Evolutionary conservation across 2,329 filamentous ascomycete genomes (phyloP).

Genomic region (Cercospora canescens): DNA sequence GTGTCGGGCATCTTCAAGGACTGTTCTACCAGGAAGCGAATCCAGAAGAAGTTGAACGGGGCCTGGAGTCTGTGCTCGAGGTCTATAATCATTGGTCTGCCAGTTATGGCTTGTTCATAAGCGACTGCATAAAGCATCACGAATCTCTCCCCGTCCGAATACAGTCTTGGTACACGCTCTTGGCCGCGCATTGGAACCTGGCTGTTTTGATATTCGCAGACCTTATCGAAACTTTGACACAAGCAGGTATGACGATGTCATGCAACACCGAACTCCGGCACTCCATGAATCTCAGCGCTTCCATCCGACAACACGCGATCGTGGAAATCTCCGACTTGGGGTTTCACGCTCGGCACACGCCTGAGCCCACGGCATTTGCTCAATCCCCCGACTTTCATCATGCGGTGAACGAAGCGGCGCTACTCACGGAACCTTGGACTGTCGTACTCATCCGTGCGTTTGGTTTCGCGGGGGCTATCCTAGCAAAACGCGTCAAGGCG

Average conservation of each 20-base stretch:
- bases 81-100: constrained; percentile 23
- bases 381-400: constrained; percentile 21
- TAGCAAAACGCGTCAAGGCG: constrained; percentile 7
- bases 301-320: constrained; percentile 12
- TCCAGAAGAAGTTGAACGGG: constrained; percentile 13
- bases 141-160: constrained; percentile 22
- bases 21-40: constrained; percentile 18
- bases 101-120: constrained; percentile 22
- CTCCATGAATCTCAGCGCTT: constrained; percentile 9
- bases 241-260: constrained; percentile 15
- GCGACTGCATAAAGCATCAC: constrained; percentile 21
- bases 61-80: constrained; percentile 16
- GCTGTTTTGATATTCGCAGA: constrained; percentile 23
- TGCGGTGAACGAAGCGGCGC: constrained; percentile 22
- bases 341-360: constrained; percentile 4
- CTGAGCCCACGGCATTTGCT: constrained; percentile 14
- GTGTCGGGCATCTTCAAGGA: constrained; percentile 18
- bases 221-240: constrained; percentile 15
- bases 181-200: constrained; percentile 24
- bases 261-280: constrained; percentile 5
- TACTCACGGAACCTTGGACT: constrained; percentile 25
- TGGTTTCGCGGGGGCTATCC: constrained; percentile 18
- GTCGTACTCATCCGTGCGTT: constrained; percentile 20
- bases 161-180: constrained; percentile 25
- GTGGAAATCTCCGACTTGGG: constrained; percentile 19